Percentiles rank a stretch among this genome's conserved stretches.
These are phyloP conservation scores for Argentina anserina DNA, from an alignment of 306 rosid genomes.

Conservation along the genomic window DNA sequence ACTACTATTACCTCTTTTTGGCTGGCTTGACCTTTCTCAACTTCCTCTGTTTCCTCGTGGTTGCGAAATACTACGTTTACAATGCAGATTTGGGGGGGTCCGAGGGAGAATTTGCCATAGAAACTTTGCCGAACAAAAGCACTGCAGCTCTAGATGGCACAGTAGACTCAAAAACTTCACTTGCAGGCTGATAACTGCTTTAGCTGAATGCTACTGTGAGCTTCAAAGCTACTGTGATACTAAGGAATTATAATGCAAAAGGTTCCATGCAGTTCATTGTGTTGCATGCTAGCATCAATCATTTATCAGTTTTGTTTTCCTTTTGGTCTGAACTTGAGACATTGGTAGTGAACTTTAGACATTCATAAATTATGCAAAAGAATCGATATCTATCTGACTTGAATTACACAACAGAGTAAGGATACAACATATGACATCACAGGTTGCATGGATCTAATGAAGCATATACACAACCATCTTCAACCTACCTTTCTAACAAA, in stretches of 20 bases:
- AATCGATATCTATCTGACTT: neutral
- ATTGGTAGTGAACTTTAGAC: neutral
- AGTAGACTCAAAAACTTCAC: neutral
- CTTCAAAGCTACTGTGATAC: neutral
- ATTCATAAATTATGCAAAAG: no score
- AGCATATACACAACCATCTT: neutral
- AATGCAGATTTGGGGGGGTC: slow-evolving; percentile 36
- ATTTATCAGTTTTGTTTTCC: neutral
- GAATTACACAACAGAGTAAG: neutral
- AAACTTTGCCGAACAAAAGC: slow-evolving; percentile 3
- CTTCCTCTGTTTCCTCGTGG: slow-evolving; percentile 55
- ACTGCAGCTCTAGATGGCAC: slow-evolving; percentile 2
- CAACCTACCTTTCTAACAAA: neutral
- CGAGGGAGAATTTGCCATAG: slow-evolving; percentile 23
- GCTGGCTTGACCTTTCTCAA: slow-evolving; percentile 51
- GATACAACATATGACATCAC: neutral
- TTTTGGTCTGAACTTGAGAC: neutral
- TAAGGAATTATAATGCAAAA: neutral
- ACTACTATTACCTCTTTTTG: slow-evolving; percentile 61
- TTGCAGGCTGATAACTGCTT: slow-evolving; percentile 8
- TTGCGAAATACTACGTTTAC: slow-evolving; percentile 53
- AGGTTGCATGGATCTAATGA: neutral
- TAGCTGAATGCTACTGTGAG: neutral
- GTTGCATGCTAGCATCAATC: neutral
- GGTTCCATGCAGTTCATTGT: neutral